Percentiles rank a stretch among this genome's conserved stretches.
Evolutionary conservation across 2,329 filamentous ascomycete species (phyloP).

Genomic region (Xylaria sp.): DNA sequence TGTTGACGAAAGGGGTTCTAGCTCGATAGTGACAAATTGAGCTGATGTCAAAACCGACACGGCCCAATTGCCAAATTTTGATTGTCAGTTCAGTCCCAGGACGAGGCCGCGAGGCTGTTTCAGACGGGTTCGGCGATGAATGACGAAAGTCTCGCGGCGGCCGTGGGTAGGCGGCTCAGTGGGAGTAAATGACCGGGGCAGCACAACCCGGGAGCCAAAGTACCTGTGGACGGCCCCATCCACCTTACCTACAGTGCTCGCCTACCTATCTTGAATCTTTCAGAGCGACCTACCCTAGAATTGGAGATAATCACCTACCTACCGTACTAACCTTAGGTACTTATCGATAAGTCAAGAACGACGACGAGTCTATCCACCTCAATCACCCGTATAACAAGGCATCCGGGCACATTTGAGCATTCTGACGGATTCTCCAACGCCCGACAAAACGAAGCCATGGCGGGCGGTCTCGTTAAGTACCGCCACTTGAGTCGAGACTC

Average conservation of each 20-base stretch:
- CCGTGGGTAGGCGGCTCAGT: background rate
- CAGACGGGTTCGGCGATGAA: conserved; percentile 10
- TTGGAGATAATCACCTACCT: too few relatives aligned
- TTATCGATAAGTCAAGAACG: conserved; percentile 5
- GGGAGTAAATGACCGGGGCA: background rate
- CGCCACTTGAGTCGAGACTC: conserved; percentile 86
- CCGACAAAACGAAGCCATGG: conserved; percentile 61
- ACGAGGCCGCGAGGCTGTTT: background rate
- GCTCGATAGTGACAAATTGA: background rate
- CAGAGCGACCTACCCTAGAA: background rate
- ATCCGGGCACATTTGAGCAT: background rate
- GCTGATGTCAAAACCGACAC: background rate
- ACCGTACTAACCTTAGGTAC: too few relatives aligned
- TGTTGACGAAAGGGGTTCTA: background rate
- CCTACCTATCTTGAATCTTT: background rate
- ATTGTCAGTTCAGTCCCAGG: background rate
- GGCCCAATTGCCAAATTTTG: conserved; percentile 7
- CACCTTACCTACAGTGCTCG: too few relatives aligned
- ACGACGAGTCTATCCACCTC: background rate
- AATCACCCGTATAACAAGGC: background rate
- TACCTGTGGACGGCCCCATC: too few relatives aligned
- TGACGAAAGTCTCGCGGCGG: conserved; percentile 35
- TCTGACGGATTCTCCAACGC: conserved; percentile 4
- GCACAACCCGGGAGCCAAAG: conserved; percentile 15
- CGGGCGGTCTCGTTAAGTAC: conserved; percentile 84